These are phyloP conservation scores for Mimosa pudica DNA, from an alignment of 306 rosid genomes.

Conservation along the genomic window DNA sequence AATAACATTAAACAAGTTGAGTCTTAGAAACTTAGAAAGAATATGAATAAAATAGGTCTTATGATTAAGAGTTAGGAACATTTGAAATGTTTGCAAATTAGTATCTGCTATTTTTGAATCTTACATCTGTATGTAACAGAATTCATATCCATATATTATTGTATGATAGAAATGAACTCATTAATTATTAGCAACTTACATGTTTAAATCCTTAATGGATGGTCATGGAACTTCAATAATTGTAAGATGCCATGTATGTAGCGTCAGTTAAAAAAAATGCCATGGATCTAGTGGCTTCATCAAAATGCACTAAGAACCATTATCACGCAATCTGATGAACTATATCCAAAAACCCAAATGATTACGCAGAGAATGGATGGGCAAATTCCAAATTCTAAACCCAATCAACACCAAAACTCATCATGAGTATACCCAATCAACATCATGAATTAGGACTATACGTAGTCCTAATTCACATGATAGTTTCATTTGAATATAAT, in stretches of 20 bases:
- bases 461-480: not conserved
- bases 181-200: no score
- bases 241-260: not conserved
- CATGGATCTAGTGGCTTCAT: not conserved
- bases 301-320: constrained; percentile 5
- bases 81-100: not conserved
- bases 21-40: not conserved
- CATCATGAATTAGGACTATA: not conserved
- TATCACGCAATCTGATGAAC: constrained; percentile 29
- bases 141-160: no score
- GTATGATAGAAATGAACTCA: not conserved
- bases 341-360: constrained; percentile 24
- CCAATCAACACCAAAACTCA: constrained; percentile 4
- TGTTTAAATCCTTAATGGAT: not conserved
- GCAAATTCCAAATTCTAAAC: no score
- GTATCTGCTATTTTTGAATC: no score
- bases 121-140: no score
- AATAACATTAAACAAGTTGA: not conserved
- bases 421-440: constrained; percentile 1
- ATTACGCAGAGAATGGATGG: no score
- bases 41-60: no score
- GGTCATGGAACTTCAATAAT: not conserved
- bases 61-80: not conserved
- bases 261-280: no score
- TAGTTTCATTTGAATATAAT: constrained; percentile 27